Conservation (phyloP, 2,329 filamentous ascomycete species). For the Phyllosticta citrichinensis region DNA sequence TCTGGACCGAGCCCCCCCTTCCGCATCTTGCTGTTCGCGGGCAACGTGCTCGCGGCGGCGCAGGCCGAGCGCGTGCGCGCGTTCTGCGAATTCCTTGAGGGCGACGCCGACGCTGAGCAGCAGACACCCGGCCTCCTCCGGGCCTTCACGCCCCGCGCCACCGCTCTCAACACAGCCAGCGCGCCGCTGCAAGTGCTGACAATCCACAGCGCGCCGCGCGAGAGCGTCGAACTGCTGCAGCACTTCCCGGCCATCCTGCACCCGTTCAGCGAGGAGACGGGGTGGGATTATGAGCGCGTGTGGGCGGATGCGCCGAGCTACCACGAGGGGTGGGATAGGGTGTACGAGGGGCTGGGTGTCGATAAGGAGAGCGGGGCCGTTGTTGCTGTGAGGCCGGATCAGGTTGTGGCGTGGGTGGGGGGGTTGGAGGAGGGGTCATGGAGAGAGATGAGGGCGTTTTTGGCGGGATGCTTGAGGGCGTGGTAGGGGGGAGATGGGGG, state of each 20-base stretch:
- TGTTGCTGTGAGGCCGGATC: constrained; percentile 55
- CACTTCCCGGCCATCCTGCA: constrained; percentile 35
- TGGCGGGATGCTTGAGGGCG: background rate
- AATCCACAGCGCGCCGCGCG: constrained; percentile 46
- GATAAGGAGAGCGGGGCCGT: constrained; percentile 45
- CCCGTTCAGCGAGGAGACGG: constrained; percentile 30
- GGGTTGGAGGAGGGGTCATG: constrained; percentile 26
- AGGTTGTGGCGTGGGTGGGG: constrained; percentile 47
- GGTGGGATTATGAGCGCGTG: constrained; percentile 34
- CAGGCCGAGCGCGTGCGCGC: constrained; percentile 38
- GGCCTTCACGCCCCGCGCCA: constrained; percentile 30
- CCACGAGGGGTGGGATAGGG: constrained; percentile 33
- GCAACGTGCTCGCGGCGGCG: constrained; percentile 38
- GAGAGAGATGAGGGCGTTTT: constrained; percentile 20
- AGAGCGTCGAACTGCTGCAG: constrained; percentile 32
- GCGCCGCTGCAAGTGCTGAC: constrained; percentile 43
- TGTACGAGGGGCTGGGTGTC: constrained; percentile 50
- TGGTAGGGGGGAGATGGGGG: background rate
- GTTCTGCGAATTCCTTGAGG: constrained; percentile 37
- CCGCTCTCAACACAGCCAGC: constrained; percentile 39
- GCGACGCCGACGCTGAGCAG: too few relatives aligned
- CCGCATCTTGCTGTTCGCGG: constrained; percentile 52
- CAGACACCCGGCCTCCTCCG: constrained; percentile 30
- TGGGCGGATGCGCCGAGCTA: constrained; percentile 38
- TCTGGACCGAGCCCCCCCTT: constrained; percentile 41